Base-by-base conservation (phyloP, 768 basidiomycete genomes). In the Clitopilus passeckerianus region DNA sequence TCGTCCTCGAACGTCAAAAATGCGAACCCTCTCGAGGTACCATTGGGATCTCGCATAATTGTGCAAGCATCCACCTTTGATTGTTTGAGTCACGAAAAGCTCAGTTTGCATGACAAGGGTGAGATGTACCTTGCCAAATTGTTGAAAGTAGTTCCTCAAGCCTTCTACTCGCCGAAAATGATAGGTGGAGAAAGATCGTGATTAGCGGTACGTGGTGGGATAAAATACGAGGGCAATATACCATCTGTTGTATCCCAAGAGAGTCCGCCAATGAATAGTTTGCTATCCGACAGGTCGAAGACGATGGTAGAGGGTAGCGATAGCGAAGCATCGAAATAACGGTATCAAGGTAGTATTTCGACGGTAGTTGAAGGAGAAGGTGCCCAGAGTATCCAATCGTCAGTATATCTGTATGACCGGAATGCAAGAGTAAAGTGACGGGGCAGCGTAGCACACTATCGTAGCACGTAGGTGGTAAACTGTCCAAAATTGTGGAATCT, bases 211-310 rank as follows among this genome's bases (percentile, higher is more conserved):
- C 64, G 68, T 66, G 71, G 66, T 58, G 62, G 62, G 70, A 30
- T 64, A 64, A 63, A 64, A 64, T 64, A 62, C 65, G 69, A 70
- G 66, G 70, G 68, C 64, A 66, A 66, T 73, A 78, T 80, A 93
- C 91, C 91, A 80, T 93, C 91, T 76, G 87, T 90, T 69, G 91
- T 93, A 70, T 92, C 90, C 91, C 91, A 93, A 77, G 88, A 93
- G 64, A 93, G 80, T 68, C 91, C 91, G 66, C 91, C 91, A 72
- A 93, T 86, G 78, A 93, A 93, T 82, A 93, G 86, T 81, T 93
- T 93, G 74, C 91, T 93, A 83, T 64, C 57, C 27, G 27, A 30
- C 27, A 30, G 68, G 61, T 65, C 66, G 60, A 50, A 50, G 22
- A 20, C 46, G 46, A 50, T 18, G 46, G 46, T 62, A 59, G 65